Evolutionary conservation across 2,329 filamentous ascomycete species (phyloP).

Genomic region (Beauveria caledonica): DNA sequence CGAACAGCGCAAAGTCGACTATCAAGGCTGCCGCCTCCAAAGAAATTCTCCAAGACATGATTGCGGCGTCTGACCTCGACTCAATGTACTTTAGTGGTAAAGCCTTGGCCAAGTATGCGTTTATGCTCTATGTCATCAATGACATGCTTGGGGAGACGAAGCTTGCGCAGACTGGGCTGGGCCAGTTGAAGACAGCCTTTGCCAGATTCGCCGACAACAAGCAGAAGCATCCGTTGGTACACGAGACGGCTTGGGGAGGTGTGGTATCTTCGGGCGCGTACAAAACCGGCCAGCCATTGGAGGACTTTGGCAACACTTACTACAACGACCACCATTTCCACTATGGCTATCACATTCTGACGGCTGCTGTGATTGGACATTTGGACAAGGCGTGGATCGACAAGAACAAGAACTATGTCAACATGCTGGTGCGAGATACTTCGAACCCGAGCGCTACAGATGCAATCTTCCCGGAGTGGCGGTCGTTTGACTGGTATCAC

Average conservation of each 20-base stretch:
- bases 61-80: constrained; percentile 62
- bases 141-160: constrained; percentile 52
- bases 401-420: constrained; percentile 70
- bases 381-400: constrained; percentile 68
- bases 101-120: constrained; percentile 68
- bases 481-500: constrained; percentile 88
- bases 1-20: constrained; percentile 43
- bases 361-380: constrained; percentile 73
- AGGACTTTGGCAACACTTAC: constrained; percentile 84
- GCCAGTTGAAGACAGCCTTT: constrained; percentile 58
- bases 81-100: constrained; percentile 95
- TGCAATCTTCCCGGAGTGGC: constrained; percentile 69
- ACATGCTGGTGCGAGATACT: constrained; percentile 72
- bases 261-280: constrained; percentile 72
- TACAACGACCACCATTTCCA: constrained; percentile 74
- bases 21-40: constrained; percentile 57
- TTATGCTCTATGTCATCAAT: constrained; percentile 55
- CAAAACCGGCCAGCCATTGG: constrained; percentile 55
- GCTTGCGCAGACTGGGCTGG: constrained; percentile 49
- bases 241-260: constrained; percentile 68
- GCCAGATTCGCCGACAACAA: constrained; percentile 57
- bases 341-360: constrained; percentile 83
- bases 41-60: constrained; percentile 71
- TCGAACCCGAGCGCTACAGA: constrained; percentile 69
- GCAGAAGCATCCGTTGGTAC: constrained; percentile 58